Conservation (phyloP, 2,329 filamentous ascomycete genomes). For the Pseudopithomyces chartarum region DNA sequence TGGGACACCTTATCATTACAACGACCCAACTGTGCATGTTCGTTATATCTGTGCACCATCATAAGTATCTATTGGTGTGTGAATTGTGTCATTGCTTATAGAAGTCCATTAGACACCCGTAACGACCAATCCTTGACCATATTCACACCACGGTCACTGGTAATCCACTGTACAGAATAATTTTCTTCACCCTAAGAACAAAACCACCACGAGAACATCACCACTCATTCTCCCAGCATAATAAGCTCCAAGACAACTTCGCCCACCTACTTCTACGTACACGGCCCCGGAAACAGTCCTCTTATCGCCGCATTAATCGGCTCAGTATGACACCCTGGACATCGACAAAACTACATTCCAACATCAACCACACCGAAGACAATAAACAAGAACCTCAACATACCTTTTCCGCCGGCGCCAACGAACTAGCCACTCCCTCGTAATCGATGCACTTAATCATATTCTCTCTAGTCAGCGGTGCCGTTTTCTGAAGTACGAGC, state of each 20-base stretch:
- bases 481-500: conserved; percentile 18
- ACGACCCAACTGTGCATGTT: too few species aligned
- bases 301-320: conserved; percentile 23
- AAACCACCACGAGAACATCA: neutral
- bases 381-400: neutral
- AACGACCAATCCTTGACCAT: too few species aligned
- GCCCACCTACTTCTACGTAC: neutral
- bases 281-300: conserved; percentile 25
- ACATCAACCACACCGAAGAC: neutral
- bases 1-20: too few species aligned
- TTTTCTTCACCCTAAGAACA: neutral
- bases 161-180: neutral
- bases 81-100: too few species aligned
- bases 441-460: conserved; percentile 27
- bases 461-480: conserved; percentile 19
- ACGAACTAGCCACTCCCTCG: conserved; percentile 18
- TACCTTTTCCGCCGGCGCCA: conserved; percentile 27
- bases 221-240: neutral
- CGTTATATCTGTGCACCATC: too few species aligned
- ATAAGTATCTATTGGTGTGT: too few species aligned
- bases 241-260: neutral
- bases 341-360: conserved; percentile 23
- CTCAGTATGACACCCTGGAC: conserved; percentile 26
- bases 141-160: too few species aligned
- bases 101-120: too few species aligned